Base-by-base conservation (phyloP, 805 yeast species). In the Candida koratica region DNA sequence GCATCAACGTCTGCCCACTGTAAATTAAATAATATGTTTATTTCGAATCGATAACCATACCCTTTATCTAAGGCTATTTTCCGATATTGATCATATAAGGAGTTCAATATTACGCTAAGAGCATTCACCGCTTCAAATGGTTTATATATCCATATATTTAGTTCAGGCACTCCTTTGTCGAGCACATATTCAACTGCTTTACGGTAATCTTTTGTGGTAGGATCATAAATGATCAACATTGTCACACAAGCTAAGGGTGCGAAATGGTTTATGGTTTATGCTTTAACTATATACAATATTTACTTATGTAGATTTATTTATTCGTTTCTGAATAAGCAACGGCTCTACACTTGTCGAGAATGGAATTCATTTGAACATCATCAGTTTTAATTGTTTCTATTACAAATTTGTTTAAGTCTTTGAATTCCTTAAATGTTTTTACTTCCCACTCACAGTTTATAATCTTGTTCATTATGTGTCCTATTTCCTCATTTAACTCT, bases 1-100 rank as follows among this genome's bases (percentile, higher is more conserved):
- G 6, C 17, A 3, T 12, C 11, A 4, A 29, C 11, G 4, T 29
- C 32, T 4, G 18, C n/a, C 12, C 6, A 12, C n/a, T 18, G 18
- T 14, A n/a, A 4, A 31, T 61, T 59, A 40, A 59, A 56, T 8
- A 58, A 35, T 0, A 65, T 48, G 31, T 60, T 53, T 33, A 65
- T 60, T 12, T 46, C 52, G 32, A 63, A 56, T 1, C 42, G 38
- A 37, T 55, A 53, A 31, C 51, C 51, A 29, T 46, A 51, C 4
- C 58, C 58, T 13, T 38, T 32, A 1, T 13, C 17, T 8, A 43
- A 31, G 11, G 55, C 51, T 6, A 40, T 27, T 12, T 34, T 26
- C 40, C 74, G 46, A 4, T 54, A 30, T 12, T 51, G 42, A 11
- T 52, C 42, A 38, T 68, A 70, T 14, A 61, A 43, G 5, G 41